These are phyloP conservation scores for Myxozyma lipomycoides DNA, from an alignment of 805 yeast species.

Conservation along the genomic window DNA sequence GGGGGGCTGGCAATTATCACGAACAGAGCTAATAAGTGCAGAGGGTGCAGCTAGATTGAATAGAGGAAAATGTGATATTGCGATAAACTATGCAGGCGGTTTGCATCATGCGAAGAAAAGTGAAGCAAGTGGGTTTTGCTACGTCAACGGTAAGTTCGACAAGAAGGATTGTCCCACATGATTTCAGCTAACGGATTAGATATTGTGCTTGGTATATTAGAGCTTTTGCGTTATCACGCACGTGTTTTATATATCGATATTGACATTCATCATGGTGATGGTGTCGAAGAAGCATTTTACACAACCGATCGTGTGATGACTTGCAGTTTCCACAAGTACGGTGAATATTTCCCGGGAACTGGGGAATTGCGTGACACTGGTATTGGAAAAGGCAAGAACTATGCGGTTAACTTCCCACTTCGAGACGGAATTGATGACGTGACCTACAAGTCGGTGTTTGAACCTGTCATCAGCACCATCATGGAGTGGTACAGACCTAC, in stretches of 20 bases:
- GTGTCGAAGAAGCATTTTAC: constrained; percentile 95
- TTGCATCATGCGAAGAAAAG: constrained; percentile 93
- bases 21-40: neutral
- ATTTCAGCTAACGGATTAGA: constrained; percentile 41
- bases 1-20: no score
- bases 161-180: neutral
- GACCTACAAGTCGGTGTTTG: constrained; percentile 72
- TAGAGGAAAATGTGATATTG: constrained; percentile 85
- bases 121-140: constrained; percentile 94
- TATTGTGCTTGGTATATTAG: constrained; percentile 82
- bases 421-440: constrained; percentile 96
- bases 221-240: constrained; percentile 81
- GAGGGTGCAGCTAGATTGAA: constrained; percentile 83
- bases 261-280: constrained; percentile 96
- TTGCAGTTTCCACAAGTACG: constrained; percentile 91
- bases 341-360: constrained; percentile 96
- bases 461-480: constrained; percentile 69
- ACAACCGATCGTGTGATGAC: constrained; percentile 96
- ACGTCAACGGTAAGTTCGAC: constrained; percentile 54
- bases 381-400: constrained; percentile 81
- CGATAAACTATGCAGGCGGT: constrained; percentile 96
- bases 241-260: constrained; percentile 91
- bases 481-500: constrained; percentile 90
- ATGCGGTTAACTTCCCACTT: constrained; percentile 85
- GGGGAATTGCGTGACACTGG: constrained; percentile 90